Evolutionary conservation across 352 stramenopile species (phyloP).

Genomic region (Globisporangium ultimum): DNA sequence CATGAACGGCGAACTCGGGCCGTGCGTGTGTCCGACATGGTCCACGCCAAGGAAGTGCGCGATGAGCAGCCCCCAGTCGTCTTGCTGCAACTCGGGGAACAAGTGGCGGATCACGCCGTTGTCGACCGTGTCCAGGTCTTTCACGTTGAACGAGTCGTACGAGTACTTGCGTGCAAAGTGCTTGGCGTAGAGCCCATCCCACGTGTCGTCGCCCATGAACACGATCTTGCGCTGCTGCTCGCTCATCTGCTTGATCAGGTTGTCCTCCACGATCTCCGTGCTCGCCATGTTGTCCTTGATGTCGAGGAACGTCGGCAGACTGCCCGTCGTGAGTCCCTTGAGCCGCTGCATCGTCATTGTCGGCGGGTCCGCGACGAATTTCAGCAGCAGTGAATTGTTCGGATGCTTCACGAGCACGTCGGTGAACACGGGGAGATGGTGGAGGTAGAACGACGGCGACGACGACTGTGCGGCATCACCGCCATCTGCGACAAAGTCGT

Average conservation of each 20-base stretch:
- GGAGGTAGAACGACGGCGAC: slow-evolving; percentile 60
- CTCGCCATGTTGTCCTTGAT: slow-evolving; percentile 94
- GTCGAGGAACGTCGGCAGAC: slow-evolving; percentile 97
- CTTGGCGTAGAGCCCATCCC: slow-evolving; percentile 92
- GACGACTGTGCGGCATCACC: background rate
- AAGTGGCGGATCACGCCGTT: slow-evolving; percentile 84
- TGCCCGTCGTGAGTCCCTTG: slow-evolving; percentile 96
- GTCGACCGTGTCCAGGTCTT: slow-evolving; percentile 98
- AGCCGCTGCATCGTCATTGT: slow-evolving; percentile 99
- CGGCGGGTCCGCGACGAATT: slow-evolving; percentile 96
- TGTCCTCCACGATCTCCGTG: slow-evolving; percentile 94
- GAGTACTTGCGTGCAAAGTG: slow-evolving; percentile 91
- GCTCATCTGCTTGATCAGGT: slow-evolving; percentile 90
- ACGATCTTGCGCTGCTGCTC: slow-evolving; percentile 59
- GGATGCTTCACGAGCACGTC: slow-evolving; percentile 49
- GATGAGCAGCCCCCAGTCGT: slow-evolving; percentile 81
- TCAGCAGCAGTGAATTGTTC: slow-evolving; percentile 76
- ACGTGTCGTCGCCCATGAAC: slow-evolving; percentile 99
- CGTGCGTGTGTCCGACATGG: slow-evolving; percentile 98
- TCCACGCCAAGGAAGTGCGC: slow-evolving; percentile 93
- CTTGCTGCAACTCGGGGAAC: slow-evolving; percentile 60
- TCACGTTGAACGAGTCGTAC: slow-evolving; percentile 98
- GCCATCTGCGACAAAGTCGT: slow-evolving; percentile 88
- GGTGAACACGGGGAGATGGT: slow-evolving; percentile 84
- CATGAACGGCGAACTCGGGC: slow-evolving; percentile 94